Evolutionary conservation across 345 rosid species (phyloP), one percentile per base, ranked within the genome.

Genomic region (Crucihimalaya himalaica): DNA sequence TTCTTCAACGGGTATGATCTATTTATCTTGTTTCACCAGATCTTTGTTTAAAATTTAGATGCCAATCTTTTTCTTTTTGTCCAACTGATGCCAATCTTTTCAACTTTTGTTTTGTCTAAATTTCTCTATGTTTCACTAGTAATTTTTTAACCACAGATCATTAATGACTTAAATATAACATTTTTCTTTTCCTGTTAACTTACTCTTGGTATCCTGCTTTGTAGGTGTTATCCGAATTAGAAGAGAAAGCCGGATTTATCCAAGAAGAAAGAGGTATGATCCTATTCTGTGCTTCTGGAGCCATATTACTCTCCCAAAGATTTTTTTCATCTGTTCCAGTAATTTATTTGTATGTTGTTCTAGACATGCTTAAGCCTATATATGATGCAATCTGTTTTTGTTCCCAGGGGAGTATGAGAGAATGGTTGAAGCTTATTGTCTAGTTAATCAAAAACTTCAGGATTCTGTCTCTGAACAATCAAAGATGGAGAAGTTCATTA

Each of bases 211-310:
- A 63, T 45, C 20, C 78, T 55, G 32, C 60, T 57, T 78, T 78
- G 28, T 77, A 94, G 98, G 99, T 95, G 35, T 81, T 95, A 21
- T 85, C 70, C 71, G 99, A 95, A 79, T 45, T 95, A 68, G 97
- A 92, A 85, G 97, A 95, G 80, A 95, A 95, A 80, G 99, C 97
- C 1, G 93, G 84, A 54, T 72, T 84, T 52, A 86, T 95, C 69
- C 75, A 88, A 83, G 99, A 95, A 80, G 99, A 95, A 87, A 87
- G 99, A 86, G 99, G 99, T 82, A 76, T 23, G 39, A 42, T 61
- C 39, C 14, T 45, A 4, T 54, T 47, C 15, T 42, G 45, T 62
- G 32, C 28, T 55, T 55, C 53, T 23, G 34, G 51, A 61, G 66
- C 34, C 35, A 40, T 23, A 12, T 25, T 61, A 40, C 50, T 2